These are phyloP conservation scores for Mycena rosella DNA, from an alignment of 768 basidiomycete species.

Conservation along the genomic window DNA sequence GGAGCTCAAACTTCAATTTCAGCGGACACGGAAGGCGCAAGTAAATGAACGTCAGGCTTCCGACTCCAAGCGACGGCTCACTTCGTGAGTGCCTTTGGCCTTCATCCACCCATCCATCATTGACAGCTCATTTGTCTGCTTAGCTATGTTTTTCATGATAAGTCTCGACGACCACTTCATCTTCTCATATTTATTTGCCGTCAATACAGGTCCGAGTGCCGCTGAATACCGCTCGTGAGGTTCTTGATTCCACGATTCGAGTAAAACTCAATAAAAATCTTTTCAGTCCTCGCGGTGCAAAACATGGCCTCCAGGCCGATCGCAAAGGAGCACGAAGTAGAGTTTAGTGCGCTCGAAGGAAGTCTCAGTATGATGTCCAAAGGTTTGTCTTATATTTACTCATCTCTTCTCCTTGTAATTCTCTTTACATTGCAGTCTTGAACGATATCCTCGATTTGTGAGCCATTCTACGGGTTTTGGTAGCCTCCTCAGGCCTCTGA, in stretches of 20 bases:
- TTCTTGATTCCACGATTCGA: neutral
- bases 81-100: conserved; percentile 47
- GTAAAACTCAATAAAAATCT: neutral
- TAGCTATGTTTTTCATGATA: conserved; percentile 48
- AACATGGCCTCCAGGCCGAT: conserved; percentile 78
- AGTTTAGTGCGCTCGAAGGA: conserved; percentile 79
- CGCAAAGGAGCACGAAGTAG: conserved; percentile 71
- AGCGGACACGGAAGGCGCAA: conserved; percentile 55
- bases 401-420: neutral
- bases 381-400: conserved; percentile 49
- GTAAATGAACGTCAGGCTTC: conserved; percentile 63
- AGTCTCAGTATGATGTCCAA: conserved; percentile 82
- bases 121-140: conserved; percentile 53
- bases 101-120: conserved; percentile 52
- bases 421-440: conserved; percentile 54
- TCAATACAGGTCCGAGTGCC: conserved; percentile 69
- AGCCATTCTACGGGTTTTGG: neutral
- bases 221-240: conserved; percentile 65
- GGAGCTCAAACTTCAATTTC: conserved; percentile 66
- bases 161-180: conserved; percentile 24
- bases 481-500: neutral
- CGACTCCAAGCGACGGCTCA: conserved; percentile 51
- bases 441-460: conserved; percentile 77
- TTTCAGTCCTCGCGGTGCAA: conserved; percentile 74
- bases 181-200: neutral